Evolutionary conservation across 331 rosid genomes (phyloP).

Genomic region (Stylosanthes scabra): DNA sequence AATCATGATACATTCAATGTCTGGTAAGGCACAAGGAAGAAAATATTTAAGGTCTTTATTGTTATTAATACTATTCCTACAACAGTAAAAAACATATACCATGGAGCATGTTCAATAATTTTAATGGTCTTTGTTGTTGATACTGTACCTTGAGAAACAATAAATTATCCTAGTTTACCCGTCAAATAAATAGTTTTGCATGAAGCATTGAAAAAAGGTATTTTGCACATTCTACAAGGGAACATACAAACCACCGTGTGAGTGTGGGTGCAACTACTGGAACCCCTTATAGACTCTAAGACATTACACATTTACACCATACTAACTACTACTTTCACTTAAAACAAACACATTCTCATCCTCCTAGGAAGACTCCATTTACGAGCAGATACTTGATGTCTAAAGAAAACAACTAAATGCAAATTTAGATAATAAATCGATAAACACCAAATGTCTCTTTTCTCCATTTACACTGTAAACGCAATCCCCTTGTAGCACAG

Average conservation of each 20-base stretch:
- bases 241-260: background rate
- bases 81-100: background rate
- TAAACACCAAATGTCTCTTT: background rate
- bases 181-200: slow-evolving; percentile 1
- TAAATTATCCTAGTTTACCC: slow-evolving; percentile 6
- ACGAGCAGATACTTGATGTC: slow-evolving; percentile 12
- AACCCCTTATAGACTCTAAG: background rate
- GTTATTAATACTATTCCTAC: too few species aligned
- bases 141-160: slow-evolving; percentile 2
- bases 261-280: too few species aligned
- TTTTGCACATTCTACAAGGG: background rate
- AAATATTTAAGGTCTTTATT: too few species aligned
- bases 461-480: background rate
- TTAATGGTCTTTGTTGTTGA: too few species aligned
- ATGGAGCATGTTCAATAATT: background rate
- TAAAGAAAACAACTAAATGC: background rate
- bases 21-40: too few species aligned
- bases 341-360: background rate
- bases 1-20: background rate
- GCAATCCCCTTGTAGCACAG: background rate
- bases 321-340: slow-evolving; percentile 10
- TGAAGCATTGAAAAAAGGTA: background rate
- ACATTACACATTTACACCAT: background rate
- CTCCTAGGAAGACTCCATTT: background rate
- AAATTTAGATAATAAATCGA: slow-evolving; percentile 16